Conservation (phyloP, 208 protist species). For the Leptomonas seymouri region DNA sequence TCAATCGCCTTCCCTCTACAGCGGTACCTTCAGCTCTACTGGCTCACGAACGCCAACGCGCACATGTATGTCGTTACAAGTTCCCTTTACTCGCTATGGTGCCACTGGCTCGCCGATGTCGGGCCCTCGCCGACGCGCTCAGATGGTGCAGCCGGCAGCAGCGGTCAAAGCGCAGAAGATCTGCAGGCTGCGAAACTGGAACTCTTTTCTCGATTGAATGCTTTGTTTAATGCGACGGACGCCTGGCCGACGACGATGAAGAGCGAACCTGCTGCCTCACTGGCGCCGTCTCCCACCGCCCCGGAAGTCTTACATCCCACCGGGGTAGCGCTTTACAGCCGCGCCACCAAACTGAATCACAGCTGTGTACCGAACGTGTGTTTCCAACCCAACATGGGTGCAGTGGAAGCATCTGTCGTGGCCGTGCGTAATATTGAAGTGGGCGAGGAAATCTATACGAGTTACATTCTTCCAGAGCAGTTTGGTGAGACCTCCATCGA, state of each 20-base stretch:
- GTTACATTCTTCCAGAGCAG: slow-evolving; percentile 43
- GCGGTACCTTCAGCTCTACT: slow-evolving; percentile 49
- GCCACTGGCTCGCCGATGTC: slow-evolving; percentile 16
- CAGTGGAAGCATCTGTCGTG: slow-evolving; percentile 37
- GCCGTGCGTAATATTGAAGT: slow-evolving; percentile 36
- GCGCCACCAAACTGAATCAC: slow-evolving; percentile 61
- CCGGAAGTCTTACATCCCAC: slow-evolving; percentile 19
- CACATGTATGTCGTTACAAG: slow-evolving; percentile 57
- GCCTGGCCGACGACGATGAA: background rate
- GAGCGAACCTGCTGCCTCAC: background rate
- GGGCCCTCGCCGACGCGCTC: background rate
- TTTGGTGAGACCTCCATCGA: slow-evolving; percentile 1
- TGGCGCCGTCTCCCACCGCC: background rate
- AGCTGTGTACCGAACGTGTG: slow-evolving; percentile 54
- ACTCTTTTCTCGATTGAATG: slow-evolving; percentile 8
- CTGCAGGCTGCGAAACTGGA: background rate
- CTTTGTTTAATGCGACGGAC: slow-evolving; percentile 6
- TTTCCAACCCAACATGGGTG: slow-evolving; percentile 42
- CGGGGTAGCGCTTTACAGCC: slow-evolving; percentile 52
- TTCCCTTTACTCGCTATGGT: slow-evolving; percentile 48
- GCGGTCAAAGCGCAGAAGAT: background rate
- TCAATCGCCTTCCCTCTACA: slow-evolving; percentile 39
- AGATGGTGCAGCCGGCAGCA: background rate
- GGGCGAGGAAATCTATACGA: slow-evolving; percentile 48
- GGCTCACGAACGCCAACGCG: slow-evolving; percentile 51